Conservation (phyloP, 1,284 basidiomycete species). For the Vanrija sp. region DNA sequence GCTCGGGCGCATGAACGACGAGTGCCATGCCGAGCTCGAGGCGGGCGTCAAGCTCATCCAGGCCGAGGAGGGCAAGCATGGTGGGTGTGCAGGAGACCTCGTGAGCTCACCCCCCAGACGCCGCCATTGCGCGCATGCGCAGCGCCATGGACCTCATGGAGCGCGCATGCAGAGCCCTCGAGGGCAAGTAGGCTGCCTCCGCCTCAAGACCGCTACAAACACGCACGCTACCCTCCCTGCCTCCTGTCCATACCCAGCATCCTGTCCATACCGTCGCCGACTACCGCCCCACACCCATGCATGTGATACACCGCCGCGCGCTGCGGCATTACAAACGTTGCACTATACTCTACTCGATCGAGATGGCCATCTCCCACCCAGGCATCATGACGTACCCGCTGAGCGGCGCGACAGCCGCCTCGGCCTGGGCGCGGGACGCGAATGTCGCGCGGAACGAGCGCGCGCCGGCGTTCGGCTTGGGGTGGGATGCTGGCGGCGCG, state of each 20-base stretch:
- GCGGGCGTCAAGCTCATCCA: conserved; percentile 21
- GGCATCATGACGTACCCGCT: conserved; percentile 43
- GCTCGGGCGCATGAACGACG: conserved; percentile 15
- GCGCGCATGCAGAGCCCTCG: conserved; percentile 13
- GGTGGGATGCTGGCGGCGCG: conserved; percentile 30
- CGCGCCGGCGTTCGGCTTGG: conserved; percentile 31
- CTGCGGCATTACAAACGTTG: no score
- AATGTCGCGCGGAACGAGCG: conserved; percentile 35
- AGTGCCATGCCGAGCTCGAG: conserved; percentile 16
- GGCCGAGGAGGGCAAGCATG: conserved; percentile 26
- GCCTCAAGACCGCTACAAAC: no score
- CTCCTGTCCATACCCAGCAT: neutral
- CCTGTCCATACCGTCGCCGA: neutral
- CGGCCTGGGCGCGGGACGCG: conserved; percentile 23
- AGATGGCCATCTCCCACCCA: conserved; percentile 44
- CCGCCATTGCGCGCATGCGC: neutral
- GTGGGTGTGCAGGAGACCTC: conserved; percentile 14
- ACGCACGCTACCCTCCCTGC: no score
- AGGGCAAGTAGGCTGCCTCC: neutral
- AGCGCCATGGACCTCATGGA: neutral
- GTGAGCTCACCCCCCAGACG: conserved; percentile 1
- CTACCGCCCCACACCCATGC: neutral
- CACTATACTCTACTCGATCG: conserved; percentile 13
- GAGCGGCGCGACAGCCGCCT: conserved; percentile 25
- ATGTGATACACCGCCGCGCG: no score